Base-by-base conservation (phyloP, 2,329 filamentous ascomycete genomes). In the Aspergillus sp. region DNA sequence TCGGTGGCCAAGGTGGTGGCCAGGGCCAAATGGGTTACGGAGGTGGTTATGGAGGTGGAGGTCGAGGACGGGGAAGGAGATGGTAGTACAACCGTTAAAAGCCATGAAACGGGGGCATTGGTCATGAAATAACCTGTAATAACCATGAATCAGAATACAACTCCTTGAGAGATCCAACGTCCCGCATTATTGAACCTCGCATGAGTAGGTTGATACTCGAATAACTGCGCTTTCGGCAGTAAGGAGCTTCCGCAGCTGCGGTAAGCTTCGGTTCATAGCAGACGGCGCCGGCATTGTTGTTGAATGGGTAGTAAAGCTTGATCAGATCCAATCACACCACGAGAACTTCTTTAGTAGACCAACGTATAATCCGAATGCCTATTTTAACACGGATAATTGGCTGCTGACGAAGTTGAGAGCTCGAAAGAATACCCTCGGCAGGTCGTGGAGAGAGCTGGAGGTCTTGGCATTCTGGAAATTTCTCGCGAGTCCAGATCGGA, bases 401-500 rank as follows among this genome's bases (percentile, higher is more conserved):
- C 9, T 38, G 26, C 22, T 20, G 41, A 30, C 9, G 26, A 9
- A 5, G 30, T 51, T 20, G 55, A 49, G 15, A 45, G 34, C 26
- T 41, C 12, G 30, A 22, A 36, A 36, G 15, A 22, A 57, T 66
- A 65, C 62, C 69, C 69, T 74, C 72, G 72, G 72, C 66, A 69
- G 65, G 34, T 56, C 53, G 41, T 52, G 56, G 48, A 57, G 62
- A 62, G 34, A 68, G 62, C 64, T 66, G 54, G 57, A 62, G 64
- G 73, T 73, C 73, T 75, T 75, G 73, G 73, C 73, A 74, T 75
- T 75, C 73, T 75, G 73, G 73, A 75, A 75, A 75, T 75, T 75
- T 75, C 73, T 75, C 72, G 66, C 59, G 61, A 69, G 61, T 64
- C 66, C 66, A 66, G 68, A 68, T 71, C 69, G 68, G 56, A 61